Base-by-base conservation (phyloP, 2,329 filamentous ascomycete species). In the Colletotrichum gigasporum region DNA sequence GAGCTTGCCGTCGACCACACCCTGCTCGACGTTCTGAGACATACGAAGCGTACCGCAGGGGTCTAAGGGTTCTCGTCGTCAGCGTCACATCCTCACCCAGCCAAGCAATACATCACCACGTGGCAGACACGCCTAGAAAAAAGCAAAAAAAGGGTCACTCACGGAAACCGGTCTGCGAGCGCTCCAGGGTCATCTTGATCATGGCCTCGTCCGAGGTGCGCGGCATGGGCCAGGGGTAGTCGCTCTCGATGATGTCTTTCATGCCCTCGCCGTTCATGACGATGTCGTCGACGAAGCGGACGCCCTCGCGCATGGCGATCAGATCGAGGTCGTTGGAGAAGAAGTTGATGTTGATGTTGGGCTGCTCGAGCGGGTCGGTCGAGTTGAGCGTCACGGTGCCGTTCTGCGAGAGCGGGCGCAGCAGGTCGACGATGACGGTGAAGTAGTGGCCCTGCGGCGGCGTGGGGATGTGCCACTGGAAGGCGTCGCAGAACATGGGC, bases 141-240 rank as follows among this genome's bases (percentile, higher is more conserved):
- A 18, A 26, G 32, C 28, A 2, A 14, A n/a, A 12, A 44, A 48
- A 20, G n/a, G n/a, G 9, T 1, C 9, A 69, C 72, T 70, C 60
- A 75, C 76, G 84, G 76, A 86, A 88, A 0, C 79, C 82, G 3
- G 86, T 89, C 75, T 89, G 85, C 28, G 75, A 84, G n/a, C 87
- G 78, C 58, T 89, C 87, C 7, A 89, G 73, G 11, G 89, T 82
- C 37, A 80, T 75, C 51, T 79, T 78, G 41, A 84, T 82, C 86
- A 90, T 89, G 2, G 76, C 82, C 60, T 83, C 81, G 53, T 89
- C 85, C 1, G 79, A 80, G 11, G 85, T 70, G 2, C 83, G 78
- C 0, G 87, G 86, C 84, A 90, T 87, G 0, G 80, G 74, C 85
- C 85, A 89, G 0, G 87, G 87, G 70, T 89, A 90, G 57, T 86